Evolutionary conservation across 2,329 filamentous ascomycete genomes (phyloP).

Genomic region (Neophaeococcomyces mojaviensis): DNA sequence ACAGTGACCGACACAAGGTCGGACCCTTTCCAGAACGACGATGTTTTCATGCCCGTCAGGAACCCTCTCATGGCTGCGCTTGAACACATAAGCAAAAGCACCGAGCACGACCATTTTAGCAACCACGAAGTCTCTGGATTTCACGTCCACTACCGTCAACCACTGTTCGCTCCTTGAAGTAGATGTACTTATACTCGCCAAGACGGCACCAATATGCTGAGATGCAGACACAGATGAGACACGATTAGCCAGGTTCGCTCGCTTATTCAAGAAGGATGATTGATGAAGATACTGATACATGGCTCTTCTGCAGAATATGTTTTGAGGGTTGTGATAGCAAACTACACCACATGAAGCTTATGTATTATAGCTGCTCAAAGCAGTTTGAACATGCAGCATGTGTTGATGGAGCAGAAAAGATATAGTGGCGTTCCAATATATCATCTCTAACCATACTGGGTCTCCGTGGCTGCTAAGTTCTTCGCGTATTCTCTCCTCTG

Average conservation of each 20-base stretch:
- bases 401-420: too few relatives aligned
- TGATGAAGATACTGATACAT: conserved; percentile 6
- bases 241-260: conserved; percentile 7
- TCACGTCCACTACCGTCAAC: conserved; percentile 3
- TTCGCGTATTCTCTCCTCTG: too few relatives aligned
- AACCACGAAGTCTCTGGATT: background rate
- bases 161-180: conserved; percentile 8
- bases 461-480: too few relatives aligned
- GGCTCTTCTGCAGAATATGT: conserved; percentile 2
- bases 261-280: background rate
- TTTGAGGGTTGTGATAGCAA: background rate
- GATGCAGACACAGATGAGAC: background rate
- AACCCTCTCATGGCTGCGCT: conserved; percentile 4
- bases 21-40: conserved; percentile 3
- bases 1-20: background rate
- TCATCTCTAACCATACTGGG: too few relatives aligned
- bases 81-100: conserved; percentile 1
- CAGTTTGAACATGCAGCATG: background rate
- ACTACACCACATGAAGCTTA: background rate
- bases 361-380: conserved; percentile 1
- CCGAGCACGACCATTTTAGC: background rate
- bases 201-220: background rate
- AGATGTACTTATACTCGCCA: background rate
- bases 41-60: conserved; percentile 1
- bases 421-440: too few relatives aligned